Evolutionary conservation across 179 eudicot species (phyloP).

Genomic region (Gypsophila paniculata): DNA sequence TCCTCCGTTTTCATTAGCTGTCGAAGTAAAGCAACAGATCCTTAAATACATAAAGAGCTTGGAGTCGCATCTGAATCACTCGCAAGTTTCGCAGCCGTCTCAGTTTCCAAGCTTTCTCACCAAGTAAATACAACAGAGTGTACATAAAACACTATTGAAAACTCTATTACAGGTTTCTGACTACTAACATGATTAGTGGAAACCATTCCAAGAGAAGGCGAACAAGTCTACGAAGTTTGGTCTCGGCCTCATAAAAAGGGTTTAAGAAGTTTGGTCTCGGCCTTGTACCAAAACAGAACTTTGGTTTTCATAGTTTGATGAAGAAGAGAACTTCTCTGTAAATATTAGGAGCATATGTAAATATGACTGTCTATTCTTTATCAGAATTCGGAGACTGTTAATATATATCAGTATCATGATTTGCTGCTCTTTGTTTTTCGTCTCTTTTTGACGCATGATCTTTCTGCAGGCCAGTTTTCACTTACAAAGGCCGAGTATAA

Average conservation of each 20-base stretch:
- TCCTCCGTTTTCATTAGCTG: constrained; percentile 36
- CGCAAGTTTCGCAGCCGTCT: constrained; percentile 23
- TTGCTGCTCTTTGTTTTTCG: not conserved
- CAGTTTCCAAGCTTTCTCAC: constrained; percentile 24
- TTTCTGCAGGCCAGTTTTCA: not conserved
- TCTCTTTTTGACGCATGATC: not conserved
- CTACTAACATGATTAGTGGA: constrained; percentile 23
- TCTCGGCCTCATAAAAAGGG: not conserved
- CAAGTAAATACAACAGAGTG: constrained; percentile 37
- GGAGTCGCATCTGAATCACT: constrained; percentile 33
- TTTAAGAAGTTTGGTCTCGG: not conserved
- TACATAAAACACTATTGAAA: constrained; percentile 22
- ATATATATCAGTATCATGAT: constrained; percentile 18
- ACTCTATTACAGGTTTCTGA: constrained; percentile 17
- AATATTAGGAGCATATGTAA: constrained; percentile 23
- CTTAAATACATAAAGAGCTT: constrained; percentile 37
- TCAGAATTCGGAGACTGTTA: constrained; percentile 5
- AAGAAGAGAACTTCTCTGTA: constrained; percentile 11
- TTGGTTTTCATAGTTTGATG: constrained; percentile 9
- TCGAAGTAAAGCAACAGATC: constrained; percentile 27
- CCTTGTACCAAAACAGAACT: not conserved
- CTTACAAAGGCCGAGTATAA: too few species aligned
- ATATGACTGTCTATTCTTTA: constrained; percentile 30
- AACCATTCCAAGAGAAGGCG: constrained; percentile 11
- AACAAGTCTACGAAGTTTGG: constrained; percentile 12